Evolutionary conservation across 2,329 filamentous ascomycete genomes (phyloP).

Genomic region (Acrocalymma vagum): DNA sequence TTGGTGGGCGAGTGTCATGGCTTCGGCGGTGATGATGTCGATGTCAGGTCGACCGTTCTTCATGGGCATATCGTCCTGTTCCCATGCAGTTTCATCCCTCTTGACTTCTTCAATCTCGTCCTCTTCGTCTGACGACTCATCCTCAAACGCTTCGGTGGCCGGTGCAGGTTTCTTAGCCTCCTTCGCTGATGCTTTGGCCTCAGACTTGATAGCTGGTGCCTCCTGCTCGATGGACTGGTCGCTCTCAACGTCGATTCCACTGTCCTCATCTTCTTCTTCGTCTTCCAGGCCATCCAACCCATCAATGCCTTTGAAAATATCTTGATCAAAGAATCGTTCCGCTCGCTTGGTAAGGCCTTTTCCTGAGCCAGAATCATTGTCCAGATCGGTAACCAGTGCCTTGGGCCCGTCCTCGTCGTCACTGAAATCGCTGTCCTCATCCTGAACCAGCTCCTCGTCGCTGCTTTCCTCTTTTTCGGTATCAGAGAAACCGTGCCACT

Average conservation of each 20-base stretch:
- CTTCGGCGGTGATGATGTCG: constrained; percentile 98
- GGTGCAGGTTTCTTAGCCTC: constrained; percentile 25
- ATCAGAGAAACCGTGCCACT: constrained; percentile 89
- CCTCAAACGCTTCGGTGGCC: constrained; percentile 34
- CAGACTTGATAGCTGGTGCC: too few species aligned
- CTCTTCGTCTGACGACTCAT: constrained; percentile 47
- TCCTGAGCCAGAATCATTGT: constrained; percentile 59
- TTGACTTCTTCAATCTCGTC: constrained; percentile 71
- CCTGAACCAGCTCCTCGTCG: constrained; percentile 65
- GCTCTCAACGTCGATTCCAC: constrained; percentile 50
- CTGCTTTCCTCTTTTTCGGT: constrained; percentile 64
- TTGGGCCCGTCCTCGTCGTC: constrained; percentile 63
- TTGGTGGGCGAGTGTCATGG: constrained; percentile 95
- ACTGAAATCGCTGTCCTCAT: constrained; percentile 71
- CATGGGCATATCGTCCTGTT: constrained; percentile 69
- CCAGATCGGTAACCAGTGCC: constrained; percentile 69
- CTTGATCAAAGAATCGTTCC: constrained; percentile 89
- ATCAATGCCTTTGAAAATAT: constrained; percentile 87
- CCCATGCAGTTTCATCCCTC: constrained; percentile 67
- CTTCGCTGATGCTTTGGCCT: constrained; percentile 23
- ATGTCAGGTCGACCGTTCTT: constrained; percentile 79
- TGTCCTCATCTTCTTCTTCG: constrained; percentile 52
- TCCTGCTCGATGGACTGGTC: constrained; percentile 33
- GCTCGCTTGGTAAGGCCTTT: constrained; percentile 83
- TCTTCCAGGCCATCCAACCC: constrained; percentile 68